A percentile compares a stretch with the other conserved stretches of the same genome.
These are phyloP conservation scores for Eimeria acervulina DNA, from an alignment of 169 alveolate genomes.

Conservation along the genomic window DNA sequence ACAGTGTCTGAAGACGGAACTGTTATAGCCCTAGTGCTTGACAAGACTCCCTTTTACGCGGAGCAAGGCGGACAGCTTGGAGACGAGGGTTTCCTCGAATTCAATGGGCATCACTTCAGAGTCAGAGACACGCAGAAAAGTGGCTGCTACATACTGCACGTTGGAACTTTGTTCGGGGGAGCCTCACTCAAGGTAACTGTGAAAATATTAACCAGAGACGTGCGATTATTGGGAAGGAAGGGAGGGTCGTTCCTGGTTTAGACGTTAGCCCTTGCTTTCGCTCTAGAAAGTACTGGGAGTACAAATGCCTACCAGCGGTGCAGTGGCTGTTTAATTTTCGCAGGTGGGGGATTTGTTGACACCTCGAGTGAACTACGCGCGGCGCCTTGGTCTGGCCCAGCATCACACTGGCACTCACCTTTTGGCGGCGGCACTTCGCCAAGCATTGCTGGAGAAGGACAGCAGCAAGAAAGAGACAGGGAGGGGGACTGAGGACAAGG, in stretches of 20 bases:
- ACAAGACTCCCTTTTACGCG: constrained; percentile 93
- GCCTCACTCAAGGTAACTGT: constrained; percentile 58
- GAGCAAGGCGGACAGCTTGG: constrained; percentile 92
- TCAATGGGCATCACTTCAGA: constrained; percentile 84
- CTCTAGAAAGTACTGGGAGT: not conserved
- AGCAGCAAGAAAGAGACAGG: constrained; percentile 84
- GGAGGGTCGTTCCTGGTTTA: not conserved
- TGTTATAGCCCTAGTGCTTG: constrained; percentile 90
- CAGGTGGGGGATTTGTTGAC: constrained; percentile 84
- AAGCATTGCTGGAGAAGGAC: constrained; percentile 90
- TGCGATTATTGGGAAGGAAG: not conserved
- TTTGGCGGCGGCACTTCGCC: constrained; percentile 93
- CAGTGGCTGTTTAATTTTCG: not conserved
- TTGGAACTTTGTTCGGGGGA: constrained; percentile 87
- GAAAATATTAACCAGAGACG: not conserved
- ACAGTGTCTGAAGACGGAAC: constrained; percentile 25
- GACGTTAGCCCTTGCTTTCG: not conserved
- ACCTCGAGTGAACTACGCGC: constrained; percentile 89
- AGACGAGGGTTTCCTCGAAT: constrained; percentile 88
- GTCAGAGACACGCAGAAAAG: constrained; percentile 93
- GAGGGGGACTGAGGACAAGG: not conserved
- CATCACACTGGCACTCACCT: constrained; percentile 97
- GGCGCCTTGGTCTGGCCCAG: constrained; percentile 94
- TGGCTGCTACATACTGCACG: constrained; percentile 93
- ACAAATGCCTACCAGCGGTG: too few relatives aligned